Base-by-base conservation (phyloP, 2,329 filamentous ascomycete genomes). In the Xylariomycetidae sp. region DNA sequence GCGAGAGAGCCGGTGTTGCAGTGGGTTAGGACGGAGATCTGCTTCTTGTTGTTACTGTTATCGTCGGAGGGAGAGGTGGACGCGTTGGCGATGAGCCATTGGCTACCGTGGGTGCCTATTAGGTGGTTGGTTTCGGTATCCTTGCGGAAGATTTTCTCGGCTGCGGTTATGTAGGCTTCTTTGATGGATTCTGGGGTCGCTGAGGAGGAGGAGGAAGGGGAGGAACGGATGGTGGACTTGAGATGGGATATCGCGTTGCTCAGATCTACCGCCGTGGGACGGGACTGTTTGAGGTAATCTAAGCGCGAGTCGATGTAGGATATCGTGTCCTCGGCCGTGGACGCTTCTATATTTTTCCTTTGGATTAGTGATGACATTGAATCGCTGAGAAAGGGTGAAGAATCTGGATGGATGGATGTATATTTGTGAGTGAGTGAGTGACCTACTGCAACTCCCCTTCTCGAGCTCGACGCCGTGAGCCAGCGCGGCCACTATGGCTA, bases 1-100 rank as follows among this genome's bases (percentile, higher is more conserved):
- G 92, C 92, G 20, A 98, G 80, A 14, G 90, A 96, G 17, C 92
- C 92, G 15, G 92, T 98, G 61, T 98, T 98, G 71, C 92, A 98
- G 63, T 98, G 94, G 9, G 92, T 98, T 46, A 98, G 66, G 27
- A 98, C 82, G n/a, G 86, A 87, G 30, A 95, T 49, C 62, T 69
- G 51, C 56, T 23, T n/a, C 62, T 69, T 51, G 56, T 23, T n/a
- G 20, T 23, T 23, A n/a, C n/a, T n/a, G n/a, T n/a, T n/a, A n/a
- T 69, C 51, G 44, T 72, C 58, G 43, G 63, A 30, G 25, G 70
- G 56, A 56, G 71, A 61, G 46, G 62, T 57, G 14, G 62, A 67
- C 53, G 51, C 50, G 48, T 86, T 77, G 25, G 71, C 64, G 36
- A 78, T 63, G 20, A 98, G 81, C 86, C 92, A 98, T 44, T 80